Evolutionary conservation across 306 rosid species (phyloP), one percentile per base, ranked within the genome.

Genomic region (Lupinus albus): DNA sequence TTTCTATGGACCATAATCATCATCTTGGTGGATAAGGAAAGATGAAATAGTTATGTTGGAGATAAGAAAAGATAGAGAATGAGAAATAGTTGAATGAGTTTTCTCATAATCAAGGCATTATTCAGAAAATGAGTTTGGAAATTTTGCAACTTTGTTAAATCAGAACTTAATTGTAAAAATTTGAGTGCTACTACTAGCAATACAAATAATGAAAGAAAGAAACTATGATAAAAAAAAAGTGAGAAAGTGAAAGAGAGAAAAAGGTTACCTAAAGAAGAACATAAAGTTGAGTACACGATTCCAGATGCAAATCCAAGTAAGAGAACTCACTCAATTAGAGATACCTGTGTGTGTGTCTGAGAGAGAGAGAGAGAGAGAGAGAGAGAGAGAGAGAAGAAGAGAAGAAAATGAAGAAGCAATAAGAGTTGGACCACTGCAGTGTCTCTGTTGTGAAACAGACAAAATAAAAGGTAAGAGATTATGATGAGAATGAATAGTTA

Each of bases 361-460:
- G 45, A 70, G 25, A 46, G 25, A 52, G 21, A 20, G 39, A 13
- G 63, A 15, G 11, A 18, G 17, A 59, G 44, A 72, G 41, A 60
- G 35, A 33, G 45, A 73, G 25, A 52, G 28, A 46, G 15, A 21
- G 9, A n/a, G 65, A 32, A 57, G 7, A 63, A 48, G 66, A 56
- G 11, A 64, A 53, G 50, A 56, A 70, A 77, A 32, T 67, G 78
- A 15, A 73, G 73, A 71, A 44, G 64, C 12, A 65, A 74, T 50
- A 46, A 79, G 81, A 71, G 7, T 35, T 17, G 50, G 54, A 51
- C 62, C 83, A 78, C 80, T 68, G 74, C 21, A 62, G 83, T 36
- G 81, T 42, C 72, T 76, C 82, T 48, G 87, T 72, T 82, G 87
- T 81, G 90, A 86, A 86, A 86, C 85, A 56, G 96, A 86, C 88